Conservation (phyloP, 352 stramenopile species). For the Albugo candida region DNA sequence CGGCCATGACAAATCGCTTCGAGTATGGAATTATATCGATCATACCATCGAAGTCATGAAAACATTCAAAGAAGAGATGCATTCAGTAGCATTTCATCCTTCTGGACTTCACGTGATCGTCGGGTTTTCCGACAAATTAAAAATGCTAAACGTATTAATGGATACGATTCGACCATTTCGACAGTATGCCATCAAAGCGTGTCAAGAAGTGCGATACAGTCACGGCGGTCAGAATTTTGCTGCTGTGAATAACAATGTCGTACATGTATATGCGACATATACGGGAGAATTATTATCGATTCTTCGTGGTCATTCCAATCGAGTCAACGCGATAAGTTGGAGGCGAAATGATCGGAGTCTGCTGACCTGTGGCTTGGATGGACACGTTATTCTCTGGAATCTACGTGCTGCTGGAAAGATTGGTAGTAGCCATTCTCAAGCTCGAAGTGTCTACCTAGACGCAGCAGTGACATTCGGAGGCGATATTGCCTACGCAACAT, state of each 20-base stretch:
- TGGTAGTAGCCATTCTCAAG: constrained; percentile 57
- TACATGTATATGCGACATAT: constrained; percentile 73
- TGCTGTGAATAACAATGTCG: constrained; percentile 72
- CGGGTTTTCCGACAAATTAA: constrained; percentile 86
- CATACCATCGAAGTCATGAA: constrained; percentile 83
- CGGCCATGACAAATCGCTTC: constrained; percentile 77
- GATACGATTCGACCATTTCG: constrained; percentile 83
- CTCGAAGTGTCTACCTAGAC: constrained; percentile 52
- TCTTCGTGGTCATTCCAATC: constrained; percentile 63
- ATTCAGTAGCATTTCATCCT: constrained; percentile 81
- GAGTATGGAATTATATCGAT: constrained; percentile 89
- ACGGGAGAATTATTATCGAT: constrained; percentile 49
- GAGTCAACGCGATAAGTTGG: constrained; percentile 61
- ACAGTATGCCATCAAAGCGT: constrained; percentile 84
- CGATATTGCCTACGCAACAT: constrained; percentile 73
- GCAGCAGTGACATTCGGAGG: constrained; percentile 32
- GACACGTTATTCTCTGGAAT: constrained; percentile 60
- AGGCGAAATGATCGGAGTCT: constrained; percentile 60
- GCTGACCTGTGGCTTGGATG: constrained; percentile 54
- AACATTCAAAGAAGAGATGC: constrained; percentile 79
- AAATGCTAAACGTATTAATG: constrained; percentile 88
- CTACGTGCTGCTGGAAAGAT: constrained; percentile 49
- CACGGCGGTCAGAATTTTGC: constrained; percentile 83
- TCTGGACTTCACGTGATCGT: constrained; percentile 78
- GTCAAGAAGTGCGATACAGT: constrained; percentile 80